Percentiles rank a stretch among this genome's conserved stretches.
Conservation (phyloP, 2,329 filamentous ascomycete genomes). For the Ciborinia camelliae region DNA sequence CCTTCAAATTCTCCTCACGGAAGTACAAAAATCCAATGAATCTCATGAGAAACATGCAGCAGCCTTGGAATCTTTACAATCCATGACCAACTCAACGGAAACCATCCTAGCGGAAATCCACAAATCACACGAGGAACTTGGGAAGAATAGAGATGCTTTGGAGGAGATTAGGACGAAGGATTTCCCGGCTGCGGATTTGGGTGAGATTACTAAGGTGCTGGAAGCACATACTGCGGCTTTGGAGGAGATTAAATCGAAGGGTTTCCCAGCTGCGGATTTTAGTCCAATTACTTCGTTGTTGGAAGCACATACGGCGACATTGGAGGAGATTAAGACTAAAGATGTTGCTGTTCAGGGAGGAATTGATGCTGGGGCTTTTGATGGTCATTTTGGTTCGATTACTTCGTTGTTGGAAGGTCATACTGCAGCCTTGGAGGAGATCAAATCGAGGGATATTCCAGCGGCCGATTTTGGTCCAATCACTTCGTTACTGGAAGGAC, state of each 20-base stretch:
- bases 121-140: constrained; percentile 22
- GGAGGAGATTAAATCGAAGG: constrained; percentile 23
- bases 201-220: constrained; percentile 18
- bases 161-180: constrained; percentile 15
- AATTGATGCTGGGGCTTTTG: no score
- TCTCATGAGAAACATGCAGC: constrained; percentile 27
- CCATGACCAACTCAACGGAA: no score
- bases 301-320: constrained; percentile 11
- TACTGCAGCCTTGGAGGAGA: constrained; percentile 10
- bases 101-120: constrained; percentile 20
- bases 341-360: background rate
- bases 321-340: constrained; percentile 22
- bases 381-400: background rate
- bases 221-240: constrained; percentile 14
- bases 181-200: constrained; percentile 19
- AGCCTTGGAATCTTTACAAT: constrained; percentile 21
- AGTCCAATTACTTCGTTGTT: constrained; percentile 11
- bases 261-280: background rate
- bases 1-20: constrained; percentile 22
- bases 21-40: constrained; percentile 21
- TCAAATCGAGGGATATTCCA: constrained; percentile 7
- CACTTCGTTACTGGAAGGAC: constrained; percentile 9
- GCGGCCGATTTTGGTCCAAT: constrained; percentile 24
- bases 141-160: no score
- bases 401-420: constrained; percentile 15